Conservation (phyloP, 805 yeast genomes). For the Nakazawaea wyomingensis region DNA sequence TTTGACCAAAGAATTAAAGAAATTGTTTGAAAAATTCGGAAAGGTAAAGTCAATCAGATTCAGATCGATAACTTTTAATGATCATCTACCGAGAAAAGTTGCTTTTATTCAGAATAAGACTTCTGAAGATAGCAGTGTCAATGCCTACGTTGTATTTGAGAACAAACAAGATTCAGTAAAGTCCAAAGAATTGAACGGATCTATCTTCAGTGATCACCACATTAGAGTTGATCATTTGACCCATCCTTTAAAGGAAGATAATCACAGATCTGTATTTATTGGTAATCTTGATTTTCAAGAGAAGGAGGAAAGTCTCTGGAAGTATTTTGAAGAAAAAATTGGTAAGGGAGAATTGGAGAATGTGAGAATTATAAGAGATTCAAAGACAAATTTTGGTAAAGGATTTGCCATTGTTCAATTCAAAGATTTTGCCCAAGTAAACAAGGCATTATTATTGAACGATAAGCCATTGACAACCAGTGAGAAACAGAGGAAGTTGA, state of each 20-base stretch:
- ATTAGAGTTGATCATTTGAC: constrained; percentile 89
- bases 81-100: constrained; percentile 84
- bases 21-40: constrained; percentile 49
- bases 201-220: constrained; percentile 66
- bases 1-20: constrained; percentile 58
- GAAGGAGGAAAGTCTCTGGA: constrained; percentile 85
- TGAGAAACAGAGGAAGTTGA: constrained; percentile 52
- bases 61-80: constrained; percentile 86
- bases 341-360: constrained; percentile 69
- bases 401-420: constrained; percentile 97
- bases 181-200: constrained; percentile 56
- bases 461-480: constrained; percentile 49
- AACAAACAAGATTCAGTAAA: constrained; percentile 43
- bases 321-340: constrained; percentile 54
- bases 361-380: constrained; percentile 86
- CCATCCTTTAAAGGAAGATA: constrained; percentile 83
- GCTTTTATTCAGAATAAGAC: constrained; percentile 80
- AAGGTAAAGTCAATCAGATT: constrained; percentile 74
- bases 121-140: constrained; percentile 76
- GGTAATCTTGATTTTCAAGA: constrained; percentile 95
- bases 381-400: constrained; percentile 92
- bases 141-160: constrained; percentile 81
- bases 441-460: constrained; percentile 74
- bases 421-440: constrained; percentile 63
- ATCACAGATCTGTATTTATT: constrained; percentile 78